Base-by-base conservation (phyloP, 2,329 filamentous ascomycete species). In the Exophiala sp. region DNA sequence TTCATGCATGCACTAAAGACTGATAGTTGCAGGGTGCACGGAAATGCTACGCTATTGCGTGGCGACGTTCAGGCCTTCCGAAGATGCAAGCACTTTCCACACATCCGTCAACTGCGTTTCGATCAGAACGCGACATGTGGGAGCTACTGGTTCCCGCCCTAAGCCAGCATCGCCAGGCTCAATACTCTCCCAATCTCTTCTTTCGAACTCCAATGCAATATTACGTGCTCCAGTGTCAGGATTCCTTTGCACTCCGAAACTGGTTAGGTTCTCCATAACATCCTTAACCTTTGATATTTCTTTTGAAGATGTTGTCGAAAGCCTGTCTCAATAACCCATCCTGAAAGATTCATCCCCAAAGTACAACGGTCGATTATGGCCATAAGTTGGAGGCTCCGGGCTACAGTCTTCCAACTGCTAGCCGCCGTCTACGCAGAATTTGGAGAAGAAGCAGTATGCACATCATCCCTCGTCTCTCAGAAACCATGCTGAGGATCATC, bases 391-490 rank as follows among this genome's bases (percentile, higher is more conserved):
- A 43, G 38, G 12, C 43, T 45, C 9, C 47, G 51, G 21, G 54
- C 47, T 8, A 47, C 44, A n/a, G 47, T 60, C 2, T 60, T 57
- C 41, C 45, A 44, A 14, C 45, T 55, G 11, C 35, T 60, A n/a
- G 54, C 49, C 29, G 54, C 57, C 6, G 49, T 55, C n/a, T 57
- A 55, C 36, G 54, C 57, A 18, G 57, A 52, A n/a, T 18, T 60
- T 14, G 57, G 57, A 1, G 57, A 60, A 43, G 51, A 52, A 44
- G 50, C 33, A 18, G 57, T 60, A 51, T 42, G 54, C 33, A 6
- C 11, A n/a, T 16, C 20, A 24, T 38, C 6, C 24, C 29, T n/a
- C 20, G 3, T 3, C 34, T 14, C 20, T 2, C 5, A 14, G 9
- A 5, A 21, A 11, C 9, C 10, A 16, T 6, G 14, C 43, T 54